Conservation (phyloP, 805 yeast genomes). For the Saccharomycopsis capsularis region DNA sequence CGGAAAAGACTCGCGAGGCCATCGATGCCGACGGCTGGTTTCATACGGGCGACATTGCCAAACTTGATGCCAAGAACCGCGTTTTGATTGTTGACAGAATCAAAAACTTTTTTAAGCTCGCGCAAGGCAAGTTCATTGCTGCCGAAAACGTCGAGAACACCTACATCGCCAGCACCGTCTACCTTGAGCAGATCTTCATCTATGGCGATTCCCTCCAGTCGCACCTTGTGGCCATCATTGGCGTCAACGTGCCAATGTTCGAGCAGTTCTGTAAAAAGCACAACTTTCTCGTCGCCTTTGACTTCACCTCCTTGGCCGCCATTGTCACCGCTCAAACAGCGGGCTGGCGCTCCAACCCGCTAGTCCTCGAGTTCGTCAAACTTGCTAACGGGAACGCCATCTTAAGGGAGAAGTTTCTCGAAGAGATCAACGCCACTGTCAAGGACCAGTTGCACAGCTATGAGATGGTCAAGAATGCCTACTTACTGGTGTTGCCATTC, state of each 20-base stretch:
- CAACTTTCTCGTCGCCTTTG: background rate
- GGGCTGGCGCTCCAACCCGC: slow-evolving; percentile 24
- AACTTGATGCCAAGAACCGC: slow-evolving; percentile 44
- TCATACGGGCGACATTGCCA: slow-evolving; percentile 59
- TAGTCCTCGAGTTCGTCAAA: slow-evolving; percentile 28
- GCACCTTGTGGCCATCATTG: slow-evolving; percentile 53
- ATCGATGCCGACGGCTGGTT: slow-evolving; percentile 58
- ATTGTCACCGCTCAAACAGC: background rate
- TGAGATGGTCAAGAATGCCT: slow-evolving; percentile 44
- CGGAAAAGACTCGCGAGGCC: slow-evolving; percentile 38
- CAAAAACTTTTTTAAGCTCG: slow-evolving; percentile 66
- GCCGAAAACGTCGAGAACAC: slow-evolving; percentile 68
- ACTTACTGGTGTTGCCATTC: slow-evolving; percentile 44
- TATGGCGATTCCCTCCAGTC: slow-evolving; percentile 58
- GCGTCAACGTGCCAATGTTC: slow-evolving; percentile 42
- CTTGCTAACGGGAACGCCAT: background rate
- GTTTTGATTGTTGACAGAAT: slow-evolving; percentile 63
- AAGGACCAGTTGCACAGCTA: slow-evolving; percentile 34
- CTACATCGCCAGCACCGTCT: slow-evolving; percentile 49
- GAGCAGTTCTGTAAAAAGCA: background rate
- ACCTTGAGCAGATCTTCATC: slow-evolving; percentile 46
- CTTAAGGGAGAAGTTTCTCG: slow-evolving; percentile 24
- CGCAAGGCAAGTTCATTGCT: slow-evolving; percentile 64
- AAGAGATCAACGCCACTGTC: slow-evolving; percentile 32
- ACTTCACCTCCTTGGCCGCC: background rate